Evolutionary conservation across 495 filamentous ascomycete species (phyloP).

Genomic region (Trypethelium eluteriae): DNA sequence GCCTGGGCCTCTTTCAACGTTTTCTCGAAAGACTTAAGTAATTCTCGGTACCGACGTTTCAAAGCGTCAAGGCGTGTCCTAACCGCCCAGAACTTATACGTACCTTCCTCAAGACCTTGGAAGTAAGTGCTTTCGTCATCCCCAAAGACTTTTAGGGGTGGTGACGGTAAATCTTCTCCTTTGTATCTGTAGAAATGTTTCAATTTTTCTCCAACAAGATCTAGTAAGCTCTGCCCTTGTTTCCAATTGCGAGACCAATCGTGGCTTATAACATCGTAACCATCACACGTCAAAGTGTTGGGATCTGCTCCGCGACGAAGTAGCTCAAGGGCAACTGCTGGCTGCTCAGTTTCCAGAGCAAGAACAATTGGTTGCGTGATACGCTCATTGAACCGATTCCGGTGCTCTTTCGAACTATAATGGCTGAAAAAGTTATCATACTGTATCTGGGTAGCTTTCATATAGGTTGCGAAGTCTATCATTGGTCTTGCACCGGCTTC

Average conservation of each 20-base stretch:
- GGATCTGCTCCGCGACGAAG: slow-evolving; percentile 53
- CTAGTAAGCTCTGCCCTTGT: slow-evolving; percentile 45
- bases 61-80: slow-evolving; percentile 30
- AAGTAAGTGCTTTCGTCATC: slow-evolving; percentile 40
- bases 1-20: slow-evolving; percentile 27
- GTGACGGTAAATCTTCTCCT: slow-evolving; percentile 23
- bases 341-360: slow-evolving; percentile 46
- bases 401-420: slow-evolving; percentile 36
- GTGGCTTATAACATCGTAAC: slow-evolving; percentile 32
- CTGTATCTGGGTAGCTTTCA: slow-evolving; percentile 34
- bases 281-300: slow-evolving; percentile 40
- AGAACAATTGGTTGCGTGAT: slow-evolving; percentile 53
- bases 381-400: slow-evolving; percentile 33
- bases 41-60: slow-evolving; percentile 18
- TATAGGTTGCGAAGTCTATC: slow-evolving; percentile 37
- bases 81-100: slow-evolving; percentile 49
- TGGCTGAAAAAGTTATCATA: slow-evolving; percentile 13
- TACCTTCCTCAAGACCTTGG: slow-evolving; percentile 37
- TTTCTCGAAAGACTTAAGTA: slow-evolving; percentile 29
- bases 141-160: slow-evolving; percentile 24
- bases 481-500: slow-evolving; percentile 38
- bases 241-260: slow-evolving; percentile 14
- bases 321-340: slow-evolving; percentile 47
- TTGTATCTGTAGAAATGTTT: slow-evolving; percentile 39
- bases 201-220: slow-evolving; percentile 48